Percentiles rank a stretch among this genome's conserved stretches.
Conservation (phyloP, 345 rosid species). For the Brassica incana region DNA sequence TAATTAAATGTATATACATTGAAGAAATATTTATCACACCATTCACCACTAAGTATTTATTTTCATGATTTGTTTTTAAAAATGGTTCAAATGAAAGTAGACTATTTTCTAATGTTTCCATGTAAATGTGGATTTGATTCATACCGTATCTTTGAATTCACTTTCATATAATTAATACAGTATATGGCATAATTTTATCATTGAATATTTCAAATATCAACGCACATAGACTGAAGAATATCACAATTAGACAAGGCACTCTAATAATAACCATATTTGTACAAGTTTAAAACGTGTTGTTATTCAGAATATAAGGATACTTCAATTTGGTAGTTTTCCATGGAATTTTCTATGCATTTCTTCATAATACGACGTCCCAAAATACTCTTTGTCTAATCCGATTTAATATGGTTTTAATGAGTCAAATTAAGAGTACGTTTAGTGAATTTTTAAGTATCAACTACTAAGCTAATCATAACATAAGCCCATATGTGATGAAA, state of each 20-base stretch:
- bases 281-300: conserved; percentile 22
- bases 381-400: not conserved
- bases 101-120: not conserved
- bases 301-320: conserved; percentile 8
- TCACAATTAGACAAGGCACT: not conserved
- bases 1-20: not conserved
- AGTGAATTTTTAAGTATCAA: not conserved
- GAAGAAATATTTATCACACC: not conserved
- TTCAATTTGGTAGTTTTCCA: conserved; percentile 2
- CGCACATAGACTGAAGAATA: not conserved
- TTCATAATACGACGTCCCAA: conserved; percentile 18
- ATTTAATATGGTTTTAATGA: conserved; percentile 11
- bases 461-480: conserved; percentile 29
- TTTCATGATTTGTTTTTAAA: not conserved
- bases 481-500: conserved; percentile 19
- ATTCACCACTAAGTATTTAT: not conserved
- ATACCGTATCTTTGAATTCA: not conserved
- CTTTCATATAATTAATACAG: not conserved
- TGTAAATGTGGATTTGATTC: not conserved
- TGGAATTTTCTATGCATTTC: conserved; percentile 7
- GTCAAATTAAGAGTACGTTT: conserved; percentile 34
- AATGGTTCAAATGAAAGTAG: not conserved
- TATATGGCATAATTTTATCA: not conserved
- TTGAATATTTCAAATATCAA: conserved; percentile 7
- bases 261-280: not conserved